These are phyloP conservation scores for Malus hybrid DNA, from an alignment of 331 rosid genomes.

Conservation along the genomic window DNA sequence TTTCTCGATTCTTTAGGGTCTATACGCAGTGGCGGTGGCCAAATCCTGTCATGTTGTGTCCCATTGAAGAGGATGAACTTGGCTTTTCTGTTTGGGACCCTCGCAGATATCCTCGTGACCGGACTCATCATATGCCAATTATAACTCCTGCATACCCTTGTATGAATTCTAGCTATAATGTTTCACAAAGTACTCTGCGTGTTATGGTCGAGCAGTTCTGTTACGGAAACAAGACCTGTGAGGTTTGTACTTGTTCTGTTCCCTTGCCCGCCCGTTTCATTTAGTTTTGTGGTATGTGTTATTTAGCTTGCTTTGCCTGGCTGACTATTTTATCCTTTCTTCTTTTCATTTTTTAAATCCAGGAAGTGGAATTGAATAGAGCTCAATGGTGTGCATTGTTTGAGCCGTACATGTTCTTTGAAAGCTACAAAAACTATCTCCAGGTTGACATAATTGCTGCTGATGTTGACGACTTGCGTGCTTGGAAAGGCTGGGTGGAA, in stretches of 20 bases:
- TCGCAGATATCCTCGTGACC: conserved; percentile 73
- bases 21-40: conserved; percentile 99
- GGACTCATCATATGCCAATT: conserved; percentile 84
- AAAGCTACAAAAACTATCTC: conserved; percentile 76
- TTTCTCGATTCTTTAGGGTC: conserved; percentile 87
- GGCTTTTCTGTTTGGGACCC: conserved; percentile 87
- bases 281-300: not conserved
- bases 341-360: conserved; percentile 1
- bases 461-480: conserved; percentile 65
- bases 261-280: not conserved
- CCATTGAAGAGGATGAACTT: conserved; percentile 76
- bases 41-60: conserved; percentile 89
- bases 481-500: conserved; percentile 98
- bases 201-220: conserved; percentile 86
- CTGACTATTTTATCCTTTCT: not conserved
- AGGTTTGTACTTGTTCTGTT: conserved; percentile 33
- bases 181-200: conserved; percentile 84
- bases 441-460: conserved; percentile 78
- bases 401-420: conserved; percentile 72
- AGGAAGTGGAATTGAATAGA: conserved; percentile 81
- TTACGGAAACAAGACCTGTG: conserved; percentile 60
- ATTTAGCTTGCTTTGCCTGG: not conserved
- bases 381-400: conserved; percentile 73
- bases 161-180: conserved; percentile 97
- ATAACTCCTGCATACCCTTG: conserved; percentile 96